Conservation (phyloP, 495 filamentous ascomycete genomes). For the Usnea hakonensis region DNA sequence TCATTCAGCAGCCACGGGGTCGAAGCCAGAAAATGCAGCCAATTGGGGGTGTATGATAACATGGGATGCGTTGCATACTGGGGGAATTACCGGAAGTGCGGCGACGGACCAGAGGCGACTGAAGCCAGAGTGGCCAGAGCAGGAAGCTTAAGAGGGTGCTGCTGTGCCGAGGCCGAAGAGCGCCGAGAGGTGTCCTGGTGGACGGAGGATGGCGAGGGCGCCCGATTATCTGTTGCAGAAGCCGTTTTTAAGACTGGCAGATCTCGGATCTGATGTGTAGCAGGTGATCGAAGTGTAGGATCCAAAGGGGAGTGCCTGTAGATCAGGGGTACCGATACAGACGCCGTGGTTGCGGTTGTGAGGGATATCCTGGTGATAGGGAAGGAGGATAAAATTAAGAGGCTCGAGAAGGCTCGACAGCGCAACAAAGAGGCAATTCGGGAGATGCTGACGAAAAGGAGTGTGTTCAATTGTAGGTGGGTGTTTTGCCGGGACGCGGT, state of each 20-base stretch:
- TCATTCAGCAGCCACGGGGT: background rate
- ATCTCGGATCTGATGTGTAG: slow-evolving; percentile 37
- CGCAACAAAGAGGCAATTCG: background rate
- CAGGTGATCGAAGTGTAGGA: slow-evolving; percentile 40
- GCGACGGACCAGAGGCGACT: slow-evolving; percentile 52
- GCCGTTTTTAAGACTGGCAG: slow-evolving; percentile 30
- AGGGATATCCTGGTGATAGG: background rate
- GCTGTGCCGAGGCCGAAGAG: slow-evolving; percentile 32
- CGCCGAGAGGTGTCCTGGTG: slow-evolving; percentile 31
- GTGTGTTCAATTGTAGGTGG: background rate
- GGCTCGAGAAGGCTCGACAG: background rate
- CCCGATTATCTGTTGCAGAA: slow-evolving; percentile 17
- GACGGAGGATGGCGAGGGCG: slow-evolving; percentile 20
- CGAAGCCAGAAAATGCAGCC: background rate
- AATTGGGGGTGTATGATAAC: background rate
- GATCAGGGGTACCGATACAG: slow-evolving; percentile 44
- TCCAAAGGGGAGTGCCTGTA: slow-evolving; percentile 54
- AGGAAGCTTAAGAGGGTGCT: slow-evolving; percentile 31
- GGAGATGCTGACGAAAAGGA: background rate
- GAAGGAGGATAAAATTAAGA: background rate
- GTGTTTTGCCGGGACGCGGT: slow-evolving; percentile 6
- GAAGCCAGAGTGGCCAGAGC: slow-evolving; percentile 56
- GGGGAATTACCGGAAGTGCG: slow-evolving; percentile 53
- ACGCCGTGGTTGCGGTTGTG: slow-evolving; percentile 30
- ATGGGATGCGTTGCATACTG: background rate